Evolutionary conservation across 164 flowering plant genomes (phyloP), one percentile per base, ranked within the genome.

Genomic region (Cinnamomum chago): DNA sequence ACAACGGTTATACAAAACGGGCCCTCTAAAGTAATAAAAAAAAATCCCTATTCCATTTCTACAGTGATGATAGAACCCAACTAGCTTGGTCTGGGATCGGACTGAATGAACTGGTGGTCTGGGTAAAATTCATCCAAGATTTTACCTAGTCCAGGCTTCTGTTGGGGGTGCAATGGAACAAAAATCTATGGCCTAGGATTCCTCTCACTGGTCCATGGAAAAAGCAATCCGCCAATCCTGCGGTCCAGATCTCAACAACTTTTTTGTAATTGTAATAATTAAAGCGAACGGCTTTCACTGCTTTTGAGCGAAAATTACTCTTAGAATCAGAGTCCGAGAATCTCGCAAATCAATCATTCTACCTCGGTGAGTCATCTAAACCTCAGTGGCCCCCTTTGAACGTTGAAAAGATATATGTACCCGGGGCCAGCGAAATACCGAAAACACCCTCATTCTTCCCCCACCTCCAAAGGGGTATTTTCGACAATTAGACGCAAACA

Each of bases 201-300:
- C 47, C 47, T 40, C 40, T 33, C 47, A 40, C 47, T 40, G 47
- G 47, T 40, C 47, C 47, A 1, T 9, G 11, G 47, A 40, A 40
- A 40, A 40, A 40, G 47, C 47, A 40, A 17, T 70, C 27, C 47
- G 9, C 11, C 47, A 40, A 17, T 70, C 27, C 47, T 58, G 62
- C 25, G 18, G 62, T 62, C n/a, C 51, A 55, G 62, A 23, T 14
- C 72, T 65, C 47, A 40, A 40, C 47, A 5, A 5, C 10, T 40
- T 40, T 40, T 27, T 28, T 55, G 23, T 7, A 30, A 30, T 30
- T 30, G 33, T 3, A 30, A 30, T 35, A 58, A 68, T 72, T 27
- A 78, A 78, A 33, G 55, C 25, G 28, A 50, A 62, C 66, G 66
- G 33, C 65, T 67, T 40, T 64, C 47, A 55, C 76, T 73, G 71